phyloP scores from a whole-genome alignment of 2,329 filamentous ascomycete species.

The Bimuria novae-zelandiae region DNA sequence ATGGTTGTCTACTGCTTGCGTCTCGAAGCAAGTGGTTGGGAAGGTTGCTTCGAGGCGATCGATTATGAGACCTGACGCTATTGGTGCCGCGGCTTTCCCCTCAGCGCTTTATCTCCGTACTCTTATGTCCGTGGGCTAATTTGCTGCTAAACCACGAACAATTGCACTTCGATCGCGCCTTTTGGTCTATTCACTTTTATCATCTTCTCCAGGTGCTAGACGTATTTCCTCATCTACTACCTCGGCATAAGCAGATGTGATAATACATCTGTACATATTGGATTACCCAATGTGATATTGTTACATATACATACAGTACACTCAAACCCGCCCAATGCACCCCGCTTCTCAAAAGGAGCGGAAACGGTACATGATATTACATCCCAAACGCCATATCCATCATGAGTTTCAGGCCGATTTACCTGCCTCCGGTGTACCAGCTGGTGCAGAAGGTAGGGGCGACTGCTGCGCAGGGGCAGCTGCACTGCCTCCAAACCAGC shows the following conservation, averaged over 20 bases:
- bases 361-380: conserved; percentile 18
- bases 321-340: background rate
- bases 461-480: conserved; percentile 1
- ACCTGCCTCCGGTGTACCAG: conserved; percentile 9
- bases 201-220: too few relatives aligned
- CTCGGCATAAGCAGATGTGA: too few relatives aligned
- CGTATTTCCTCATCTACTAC: too few relatives aligned
- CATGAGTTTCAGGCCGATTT: background rate
- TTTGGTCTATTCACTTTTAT: too few relatives aligned
- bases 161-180: too few relatives aligned
- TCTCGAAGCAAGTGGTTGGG: background rate
- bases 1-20: background rate
- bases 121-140: background rate
- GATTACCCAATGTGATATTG: background rate
- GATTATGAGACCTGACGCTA: background rate
- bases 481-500: conserved; percentile 25
- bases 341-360: conserved; percentile 16
- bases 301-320: conserved; percentile 7
- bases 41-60: background rate
- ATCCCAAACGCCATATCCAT: conserved; percentile 4
- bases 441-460: background rate
- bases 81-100: conserved; percentile 2
- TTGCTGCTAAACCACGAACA: too few relatives aligned
- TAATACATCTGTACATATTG: too few relatives aligned
- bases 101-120: background rate